Conservation (phyloP, 1,284 basidiomycete species). For the Boletus sp. region DNA sequence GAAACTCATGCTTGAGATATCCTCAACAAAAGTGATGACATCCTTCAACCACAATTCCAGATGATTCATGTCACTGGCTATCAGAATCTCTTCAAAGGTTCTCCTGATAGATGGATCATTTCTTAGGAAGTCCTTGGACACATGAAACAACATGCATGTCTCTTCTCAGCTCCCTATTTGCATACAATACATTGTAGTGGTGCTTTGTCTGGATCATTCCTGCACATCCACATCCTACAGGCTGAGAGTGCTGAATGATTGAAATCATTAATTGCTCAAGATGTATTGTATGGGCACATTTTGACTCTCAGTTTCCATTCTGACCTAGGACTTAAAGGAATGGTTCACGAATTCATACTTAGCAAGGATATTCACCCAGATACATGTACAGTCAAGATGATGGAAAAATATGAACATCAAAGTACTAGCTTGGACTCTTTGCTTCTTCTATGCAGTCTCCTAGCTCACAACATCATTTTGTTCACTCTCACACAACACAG, state of each 20-base stretch:
- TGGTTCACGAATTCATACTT: neutral
- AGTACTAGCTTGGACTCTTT: neutral
- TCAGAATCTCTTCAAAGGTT: neutral
- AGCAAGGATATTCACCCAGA: neutral
- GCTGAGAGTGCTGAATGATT: neutral
- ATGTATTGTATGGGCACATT: neutral
- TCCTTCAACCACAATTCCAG: neutral
- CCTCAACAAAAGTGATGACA: conserved; percentile 2
- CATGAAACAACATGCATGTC: neutral
- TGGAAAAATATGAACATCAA: neutral
- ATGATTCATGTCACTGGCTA: neutral
- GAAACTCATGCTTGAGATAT: conserved; percentile 1
- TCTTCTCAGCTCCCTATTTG: neutral
- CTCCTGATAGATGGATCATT: neutral
- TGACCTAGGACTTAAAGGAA: neutral
- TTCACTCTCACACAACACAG: conserved; percentile 1
- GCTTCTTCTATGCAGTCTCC: conserved; percentile 2
- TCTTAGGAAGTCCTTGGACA: neutral
- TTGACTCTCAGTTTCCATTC: neutral
- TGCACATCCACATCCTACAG: neutral
- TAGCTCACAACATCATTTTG: neutral
- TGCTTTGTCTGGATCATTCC: neutral
- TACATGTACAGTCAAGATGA: neutral
- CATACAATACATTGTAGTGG: neutral
- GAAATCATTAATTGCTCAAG: neutral